Percentiles rank a stretch among this genome's conserved stretches.
Evolutionary conservation across 176 grass and related monocot species (phyloP).

Genomic region (Triticum urartu): DNA sequence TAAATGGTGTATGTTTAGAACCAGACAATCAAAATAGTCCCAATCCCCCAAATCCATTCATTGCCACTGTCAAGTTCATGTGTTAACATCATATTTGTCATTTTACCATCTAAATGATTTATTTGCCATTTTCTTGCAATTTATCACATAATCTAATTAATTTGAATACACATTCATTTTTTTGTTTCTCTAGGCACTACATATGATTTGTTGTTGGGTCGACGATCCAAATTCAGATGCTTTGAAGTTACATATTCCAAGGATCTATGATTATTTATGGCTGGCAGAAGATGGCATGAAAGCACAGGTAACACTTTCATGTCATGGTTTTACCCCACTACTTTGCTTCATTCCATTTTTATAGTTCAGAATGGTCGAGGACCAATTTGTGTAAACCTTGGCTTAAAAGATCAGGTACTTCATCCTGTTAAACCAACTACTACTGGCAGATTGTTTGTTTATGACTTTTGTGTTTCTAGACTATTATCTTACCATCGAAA

Average conservation of each 20-base stretch:
- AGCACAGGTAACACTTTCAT: slow-evolving; percentile 14
- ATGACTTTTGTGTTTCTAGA: background rate
- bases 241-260: slow-evolving; percentile 66
- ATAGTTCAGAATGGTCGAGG: background rate
- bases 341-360: background rate
- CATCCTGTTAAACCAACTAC: background rate
- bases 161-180: too few relatives aligned
- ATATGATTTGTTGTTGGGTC: slow-evolving; percentile 83
- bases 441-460: background rate
- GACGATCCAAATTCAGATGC: slow-evolving; percentile 80
- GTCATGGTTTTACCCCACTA: background rate
- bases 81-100: background rate
- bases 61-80: background rate
- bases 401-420: background rate
- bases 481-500: too few relatives aligned
- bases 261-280: slow-evolving; percentile 69
- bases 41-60: background rate
- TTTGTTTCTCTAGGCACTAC: slow-evolving; percentile 42
- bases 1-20: background rate
- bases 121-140: background rate
- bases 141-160: background rate
- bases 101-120: background rate
- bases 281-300: slow-evolving; percentile 86
- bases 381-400: background rate
- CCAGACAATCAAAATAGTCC: background rate